phyloP scores from a whole-genome alignment of 352 stramenopile species.

The Pythium plurisporium region DNA sequence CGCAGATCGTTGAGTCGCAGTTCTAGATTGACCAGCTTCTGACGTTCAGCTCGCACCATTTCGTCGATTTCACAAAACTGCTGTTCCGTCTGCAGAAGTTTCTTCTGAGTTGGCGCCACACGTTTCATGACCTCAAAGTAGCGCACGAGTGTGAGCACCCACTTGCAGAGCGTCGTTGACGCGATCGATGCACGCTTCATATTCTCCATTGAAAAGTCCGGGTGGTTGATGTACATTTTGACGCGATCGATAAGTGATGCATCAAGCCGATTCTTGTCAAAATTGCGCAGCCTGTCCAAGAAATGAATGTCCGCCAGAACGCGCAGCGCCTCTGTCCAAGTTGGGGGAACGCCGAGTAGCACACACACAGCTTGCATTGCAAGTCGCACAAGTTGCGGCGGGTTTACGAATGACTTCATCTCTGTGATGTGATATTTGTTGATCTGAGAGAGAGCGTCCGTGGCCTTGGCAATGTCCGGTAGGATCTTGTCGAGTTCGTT shows the following conservation, averaged over 20 bases:
- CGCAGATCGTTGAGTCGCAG: slow-evolving; percentile 44
- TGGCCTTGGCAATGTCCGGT: slow-evolving; percentile 51
- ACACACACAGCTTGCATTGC: slow-evolving; percentile 92
- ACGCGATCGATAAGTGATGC: slow-evolving; percentile 87
- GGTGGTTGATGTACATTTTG: slow-evolving; percentile 85
- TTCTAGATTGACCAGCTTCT: slow-evolving; percentile 50
- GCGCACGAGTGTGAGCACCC: slow-evolving; percentile 91
- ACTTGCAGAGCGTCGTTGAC: slow-evolving; percentile 93
- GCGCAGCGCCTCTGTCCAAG: slow-evolving; percentile 92
- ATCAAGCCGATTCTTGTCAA: slow-evolving; percentile 87
- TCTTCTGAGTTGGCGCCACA: slow-evolving; percentile 47
- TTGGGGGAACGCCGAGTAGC: slow-evolving; percentile 83
- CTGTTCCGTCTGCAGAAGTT: slow-evolving; percentile 36
- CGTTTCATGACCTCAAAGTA: slow-evolving; percentile 91
- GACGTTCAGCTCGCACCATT: slow-evolving; percentile 35
- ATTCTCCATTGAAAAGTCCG: slow-evolving; percentile 91
- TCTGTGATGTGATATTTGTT: slow-evolving; percentile 93
- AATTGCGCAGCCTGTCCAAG: slow-evolving; percentile 84
- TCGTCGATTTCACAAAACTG: slow-evolving; percentile 40
- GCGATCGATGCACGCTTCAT: slow-evolving; percentile 86
- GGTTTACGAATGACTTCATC: slow-evolving; percentile 91
- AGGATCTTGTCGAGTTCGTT: slow-evolving; percentile 54
- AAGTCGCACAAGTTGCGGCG: slow-evolving; percentile 82
- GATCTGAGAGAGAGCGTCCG: slow-evolving; percentile 59
- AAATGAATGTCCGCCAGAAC: slow-evolving; percentile 92